Percentiles rank a stretch among this genome's conserved stretches.
These are phyloP conservation scores for Fusarium verticillioides DNA, from an alignment of 2,329 filamentous ascomycete genomes.

Conservation along the genomic window DNA sequence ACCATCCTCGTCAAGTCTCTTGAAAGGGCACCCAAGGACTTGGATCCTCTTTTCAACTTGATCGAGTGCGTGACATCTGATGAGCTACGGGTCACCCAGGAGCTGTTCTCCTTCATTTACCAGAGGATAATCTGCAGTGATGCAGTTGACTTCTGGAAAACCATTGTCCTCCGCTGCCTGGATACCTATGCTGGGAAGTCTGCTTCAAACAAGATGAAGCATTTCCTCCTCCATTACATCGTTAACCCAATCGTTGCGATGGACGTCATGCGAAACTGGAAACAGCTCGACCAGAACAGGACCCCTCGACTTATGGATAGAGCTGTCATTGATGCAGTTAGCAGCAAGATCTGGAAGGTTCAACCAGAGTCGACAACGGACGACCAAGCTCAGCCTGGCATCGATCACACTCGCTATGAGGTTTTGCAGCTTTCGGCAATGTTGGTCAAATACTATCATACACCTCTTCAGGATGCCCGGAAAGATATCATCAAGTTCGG, in stretches of 20 bases:
- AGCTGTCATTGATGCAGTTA: slow-evolving; percentile 87
- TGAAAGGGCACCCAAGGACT: slow-evolving; percentile 76
- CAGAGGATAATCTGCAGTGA: slow-evolving; percentile 83
- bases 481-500: slow-evolving; percentile 99
- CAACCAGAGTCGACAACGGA: slow-evolving; percentile 85
- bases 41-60: slow-evolving; percentile 86
- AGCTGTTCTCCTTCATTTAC: slow-evolving; percentile 86
- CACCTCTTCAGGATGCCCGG: slow-evolving; percentile 86
- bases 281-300: slow-evolving; percentile 64
- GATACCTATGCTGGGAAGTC: slow-evolving; percentile 85
- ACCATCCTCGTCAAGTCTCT: slow-evolving; percentile 85
- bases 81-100: slow-evolving; percentile 81
- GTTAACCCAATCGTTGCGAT: slow-evolving; percentile 97
- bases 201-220: slow-evolving; percentile 88
- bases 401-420: slow-evolving; percentile 97
- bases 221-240: slow-evolving; percentile 89
- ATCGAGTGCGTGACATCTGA: slow-evolving; percentile 86
- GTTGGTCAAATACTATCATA: slow-evolving; percentile 93
- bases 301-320: slow-evolving; percentile 84
- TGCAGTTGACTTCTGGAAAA: slow-evolving; percentile 86
- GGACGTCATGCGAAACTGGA: slow-evolving; percentile 90
- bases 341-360: slow-evolving; percentile 93
- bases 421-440: slow-evolving; percentile 94
- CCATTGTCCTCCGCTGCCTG: slow-evolving; percentile 83
- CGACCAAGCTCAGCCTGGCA: slow-evolving; percentile 83